These are phyloP conservation scores for Arthrinium phaeospermum DNA, from an alignment of 2,329 filamentous ascomycete species.

Conservation along the genomic window DNA sequence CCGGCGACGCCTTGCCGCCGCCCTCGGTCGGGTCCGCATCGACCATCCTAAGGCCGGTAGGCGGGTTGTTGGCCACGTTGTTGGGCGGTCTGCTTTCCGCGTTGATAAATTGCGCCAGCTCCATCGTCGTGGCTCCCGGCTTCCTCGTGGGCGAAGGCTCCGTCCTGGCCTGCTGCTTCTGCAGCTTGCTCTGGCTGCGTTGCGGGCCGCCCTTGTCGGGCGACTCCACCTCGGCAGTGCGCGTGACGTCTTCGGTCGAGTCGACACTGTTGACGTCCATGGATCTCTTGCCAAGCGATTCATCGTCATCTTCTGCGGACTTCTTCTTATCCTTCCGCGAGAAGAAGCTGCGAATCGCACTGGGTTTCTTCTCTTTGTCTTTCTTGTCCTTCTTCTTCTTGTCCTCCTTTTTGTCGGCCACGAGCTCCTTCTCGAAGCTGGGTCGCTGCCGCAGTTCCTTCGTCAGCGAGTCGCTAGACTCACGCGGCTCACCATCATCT, in stretches of 20 bases:
- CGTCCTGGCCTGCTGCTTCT: conserved; percentile 65
- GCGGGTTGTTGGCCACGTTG: conserved; percentile 61
- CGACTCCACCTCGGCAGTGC: conserved; percentile 52
- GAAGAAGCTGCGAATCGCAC: conserved; percentile 62
- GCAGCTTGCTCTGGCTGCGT: conserved; percentile 69
- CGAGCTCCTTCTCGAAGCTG: conserved; percentile 59
- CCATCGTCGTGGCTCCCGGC: conserved; percentile 35
- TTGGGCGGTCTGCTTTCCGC: conserved; percentile 50
- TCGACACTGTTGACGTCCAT: conserved; percentile 55
- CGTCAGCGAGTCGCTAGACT: conserved; percentile 40
- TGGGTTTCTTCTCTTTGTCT: conserved; percentile 51
- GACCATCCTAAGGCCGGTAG: conserved; percentile 62
- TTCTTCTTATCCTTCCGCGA: conserved; percentile 68
- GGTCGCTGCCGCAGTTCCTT: conserved; percentile 54
- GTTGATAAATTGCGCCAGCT: conserved; percentile 43
- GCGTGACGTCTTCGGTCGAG: conserved; percentile 49
- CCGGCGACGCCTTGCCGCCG: conserved; percentile 8
- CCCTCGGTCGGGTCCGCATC: conserved; percentile 55
- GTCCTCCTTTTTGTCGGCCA: conserved; percentile 61
- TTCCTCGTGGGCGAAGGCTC: conserved; percentile 55
- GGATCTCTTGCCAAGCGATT: conserved; percentile 66
- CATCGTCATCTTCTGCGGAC: conserved; percentile 62
- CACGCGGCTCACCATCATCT: conserved; percentile 69
- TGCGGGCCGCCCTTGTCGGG: conserved; percentile 56
- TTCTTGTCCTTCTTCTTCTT: conserved; percentile 67